phyloP scores from a whole-genome alignment of 1,284 basidiomycete species.

The Naganishia liquefaciens region DNA sequence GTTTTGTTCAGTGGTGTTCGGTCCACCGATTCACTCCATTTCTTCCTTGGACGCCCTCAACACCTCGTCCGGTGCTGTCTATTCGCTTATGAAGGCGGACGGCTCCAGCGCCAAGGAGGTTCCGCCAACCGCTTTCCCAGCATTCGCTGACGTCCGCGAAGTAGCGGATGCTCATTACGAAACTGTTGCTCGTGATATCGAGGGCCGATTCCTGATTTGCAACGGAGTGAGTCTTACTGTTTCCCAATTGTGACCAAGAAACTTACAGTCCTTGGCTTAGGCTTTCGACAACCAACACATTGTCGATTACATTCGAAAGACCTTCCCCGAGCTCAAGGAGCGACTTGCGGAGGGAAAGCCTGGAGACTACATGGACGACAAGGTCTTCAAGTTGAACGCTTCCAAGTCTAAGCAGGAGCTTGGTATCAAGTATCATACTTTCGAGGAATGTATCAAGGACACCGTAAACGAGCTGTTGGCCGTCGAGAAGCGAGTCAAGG shows the following conservation, averaged over 20 bases:
- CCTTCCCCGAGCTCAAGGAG: conserved; percentile 38
- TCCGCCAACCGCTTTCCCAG: conserved; percentile 35
- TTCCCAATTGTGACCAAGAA: background rate
- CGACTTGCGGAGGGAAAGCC: conserved; percentile 36
- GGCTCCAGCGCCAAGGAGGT: conserved; percentile 35
- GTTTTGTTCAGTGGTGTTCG: conserved; percentile 38
- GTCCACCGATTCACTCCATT: conserved; percentile 36
- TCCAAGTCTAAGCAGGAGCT: conserved; percentile 40
- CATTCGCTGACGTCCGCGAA: conserved; percentile 38
- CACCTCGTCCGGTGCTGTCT: conserved; percentile 39
- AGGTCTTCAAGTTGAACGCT: conserved; percentile 38
- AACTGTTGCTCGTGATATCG: conserved; percentile 35
- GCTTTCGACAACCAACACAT: conserved; percentile 36
- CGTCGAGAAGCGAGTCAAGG: conserved; percentile 35
- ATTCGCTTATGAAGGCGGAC: conserved; percentile 33
- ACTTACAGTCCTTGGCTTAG: conserved; percentile 26
- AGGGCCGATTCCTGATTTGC: conserved; percentile 38
- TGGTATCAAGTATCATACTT: conserved; percentile 39
- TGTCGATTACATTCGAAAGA: conserved; percentile 36
- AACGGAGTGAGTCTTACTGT: conserved; percentile 35
- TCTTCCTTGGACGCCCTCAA: conserved; percentile 36
- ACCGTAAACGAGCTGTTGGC: conserved; percentile 38
- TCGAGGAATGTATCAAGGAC: conserved; percentile 38
- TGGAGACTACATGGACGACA: conserved; percentile 36
- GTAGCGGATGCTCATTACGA: conserved; percentile 43